Evolutionary conservation across 169 alveolate species (phyloP).

Genomic region (Besnoitia besnoiti): DNA sequence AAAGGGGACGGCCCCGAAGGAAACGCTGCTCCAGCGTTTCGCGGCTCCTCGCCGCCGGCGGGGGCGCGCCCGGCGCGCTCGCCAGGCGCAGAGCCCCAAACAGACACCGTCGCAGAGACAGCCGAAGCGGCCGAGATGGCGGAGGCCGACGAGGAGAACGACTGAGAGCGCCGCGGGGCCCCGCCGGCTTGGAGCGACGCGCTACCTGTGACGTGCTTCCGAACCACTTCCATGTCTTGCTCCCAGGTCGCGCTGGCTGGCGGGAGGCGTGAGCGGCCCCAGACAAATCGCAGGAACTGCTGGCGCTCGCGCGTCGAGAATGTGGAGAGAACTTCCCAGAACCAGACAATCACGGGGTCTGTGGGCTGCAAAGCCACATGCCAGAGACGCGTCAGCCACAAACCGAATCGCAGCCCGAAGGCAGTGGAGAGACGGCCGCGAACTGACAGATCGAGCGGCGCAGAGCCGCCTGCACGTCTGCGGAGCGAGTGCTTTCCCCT

Average conservation of each 20-base stretch:
- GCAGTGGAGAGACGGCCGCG: not conserved
- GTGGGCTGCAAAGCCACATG: slow-evolving; percentile 67
- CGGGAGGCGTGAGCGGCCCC: slow-evolving; percentile 93
- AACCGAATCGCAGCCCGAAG: not conserved
- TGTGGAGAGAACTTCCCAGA: slow-evolving; percentile 89
- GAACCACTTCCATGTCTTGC: slow-evolving; percentile 70
- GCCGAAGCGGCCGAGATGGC: too few species aligned
- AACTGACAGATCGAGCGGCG: not conserved
- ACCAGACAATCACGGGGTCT: slow-evolving; percentile 77
- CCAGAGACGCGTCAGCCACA: not conserved
- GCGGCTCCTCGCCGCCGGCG: too few species aligned
- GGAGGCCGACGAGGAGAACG: too few species aligned
- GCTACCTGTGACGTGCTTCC: not conserved
- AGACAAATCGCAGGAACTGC: slow-evolving; percentile 87
- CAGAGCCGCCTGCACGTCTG: too few species aligned
- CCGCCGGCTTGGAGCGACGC: too few species aligned
- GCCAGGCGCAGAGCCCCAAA: too few species aligned
- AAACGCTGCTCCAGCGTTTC: too few species aligned
- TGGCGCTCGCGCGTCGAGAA: slow-evolving; percentile 84
- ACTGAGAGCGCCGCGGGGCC: too few species aligned
- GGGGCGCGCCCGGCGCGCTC: too few species aligned
- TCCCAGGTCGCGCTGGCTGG: slow-evolving; percentile 71
- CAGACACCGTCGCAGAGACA: too few species aligned
- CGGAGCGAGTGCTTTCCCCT: too few species aligned
- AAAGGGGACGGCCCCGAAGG: too few species aligned